phyloP scores from a whole-genome alignment of 768 basidiomycete species.

The Hygrophoropsis aurantiaca region DNA sequence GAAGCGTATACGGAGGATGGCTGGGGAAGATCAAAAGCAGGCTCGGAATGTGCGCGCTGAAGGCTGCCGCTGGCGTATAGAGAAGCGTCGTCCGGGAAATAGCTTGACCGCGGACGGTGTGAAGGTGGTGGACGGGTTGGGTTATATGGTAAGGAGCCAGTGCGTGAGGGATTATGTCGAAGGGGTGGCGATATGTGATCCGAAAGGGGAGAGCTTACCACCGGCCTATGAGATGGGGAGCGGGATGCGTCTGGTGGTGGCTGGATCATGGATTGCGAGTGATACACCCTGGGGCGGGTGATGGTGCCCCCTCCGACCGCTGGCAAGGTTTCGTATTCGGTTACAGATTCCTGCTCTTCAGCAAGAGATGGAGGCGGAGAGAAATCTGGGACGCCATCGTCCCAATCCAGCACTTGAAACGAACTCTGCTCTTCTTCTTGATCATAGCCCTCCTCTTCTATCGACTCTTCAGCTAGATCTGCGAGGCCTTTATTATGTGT shows the following conservation, averaged over 20 bases:
- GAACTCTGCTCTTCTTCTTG: slow-evolving; percentile 41
- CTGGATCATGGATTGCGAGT: slow-evolving; percentile 79
- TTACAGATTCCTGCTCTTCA: slow-evolving; percentile 40
- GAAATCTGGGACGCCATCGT: slow-evolving; percentile 50
- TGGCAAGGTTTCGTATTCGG: slow-evolving; percentile 85
- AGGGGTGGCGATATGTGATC: slow-evolving; percentile 5
- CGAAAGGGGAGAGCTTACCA: slow-evolving; percentile 88
- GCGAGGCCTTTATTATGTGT: slow-evolving; percentile 67
- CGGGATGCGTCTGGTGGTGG: slow-evolving; percentile 32
- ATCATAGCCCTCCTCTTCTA: slow-evolving; percentile 42
- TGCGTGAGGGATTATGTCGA: slow-evolving; percentile 10
- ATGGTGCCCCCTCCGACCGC: slow-evolving; percentile 91
- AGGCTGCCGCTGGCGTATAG: slow-evolving; percentile 1
- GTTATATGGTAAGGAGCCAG: slow-evolving; percentile 6
- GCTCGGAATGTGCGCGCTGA: slow-evolving; percentile 16
- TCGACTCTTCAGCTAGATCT: slow-evolving; percentile 72
- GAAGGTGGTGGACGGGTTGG: slow-evolving; percentile 9
- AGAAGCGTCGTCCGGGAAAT: slow-evolving; percentile 7
- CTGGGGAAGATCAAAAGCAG: slow-evolving; percentile 19
- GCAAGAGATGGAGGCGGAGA: slow-evolving; percentile 44
- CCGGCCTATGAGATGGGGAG: slow-evolving; percentile 46
- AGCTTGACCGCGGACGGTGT: slow-evolving; percentile 23
- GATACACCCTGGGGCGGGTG: slow-evolving; percentile 80
- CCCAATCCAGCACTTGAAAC: slow-evolving; percentile 73
- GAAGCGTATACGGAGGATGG: slow-evolving; percentile 24